Evolutionary conservation across 2,329 filamentous ascomycete species (phyloP), one percentile per base, ranked within the genome.

Genomic region (Diaporthe capsici): DNA sequence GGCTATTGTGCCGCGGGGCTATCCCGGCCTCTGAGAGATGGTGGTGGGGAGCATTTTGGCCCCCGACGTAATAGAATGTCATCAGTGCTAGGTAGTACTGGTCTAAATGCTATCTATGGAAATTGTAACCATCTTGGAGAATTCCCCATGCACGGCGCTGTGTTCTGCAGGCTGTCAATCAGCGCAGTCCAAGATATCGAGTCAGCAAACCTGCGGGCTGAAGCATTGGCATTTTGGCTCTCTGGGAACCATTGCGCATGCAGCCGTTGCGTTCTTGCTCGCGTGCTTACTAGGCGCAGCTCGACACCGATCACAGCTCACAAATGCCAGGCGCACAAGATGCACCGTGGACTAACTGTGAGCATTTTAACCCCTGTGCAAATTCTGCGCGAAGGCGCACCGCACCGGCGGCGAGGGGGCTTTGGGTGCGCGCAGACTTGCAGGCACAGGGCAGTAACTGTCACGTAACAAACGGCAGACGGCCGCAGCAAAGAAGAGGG

Each of bases 381-480:
- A 53, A 39, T 15, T 68, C 65, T 68, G 65, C 47, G 47, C 63
- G 13, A 4, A 44, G 39, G 22, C 39, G 60, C 42, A 65, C 25
- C 42, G 25, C 39, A 37, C 17, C 28, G 55, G 17, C 28, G 28
- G 53, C 28, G 28, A 57, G 28, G 8, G 13, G 53, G 6, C 28
- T 57, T 57, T 17, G 17, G 44, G 25, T 51, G 63, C 44, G 28
- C 61, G 22, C 58, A 63, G 28, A 47, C 39, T 20, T 12, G 4
- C 7, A 34, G 42, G 25, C 28, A 34, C 42, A 17, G 31, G 58
- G 37, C 47, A 68, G 47, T 53, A 68, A 68, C 31, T 12, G 47
- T 70, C 65, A 70, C 65, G 65, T 70, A 70, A 70, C 65, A 70
- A 55, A 70, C 65, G 34, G 65, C 65, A 70, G 65, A 70, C 49